phyloP scores from a whole-genome alignment of 805 yeast species.

The Saccharomycopsis fibuligera region DNA sequence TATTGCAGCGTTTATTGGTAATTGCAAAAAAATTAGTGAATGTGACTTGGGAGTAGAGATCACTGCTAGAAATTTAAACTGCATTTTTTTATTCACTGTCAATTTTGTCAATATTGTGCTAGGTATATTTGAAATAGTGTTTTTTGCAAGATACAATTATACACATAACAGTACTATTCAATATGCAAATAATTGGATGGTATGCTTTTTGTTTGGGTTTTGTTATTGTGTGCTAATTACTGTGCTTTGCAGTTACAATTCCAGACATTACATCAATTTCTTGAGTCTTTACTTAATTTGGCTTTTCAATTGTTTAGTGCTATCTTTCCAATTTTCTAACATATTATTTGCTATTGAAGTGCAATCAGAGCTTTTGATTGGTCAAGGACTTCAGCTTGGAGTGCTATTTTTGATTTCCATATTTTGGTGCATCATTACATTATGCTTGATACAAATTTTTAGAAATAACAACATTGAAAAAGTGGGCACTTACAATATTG shows the following conservation, averaged over 20 bases:
- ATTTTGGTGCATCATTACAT: background rate
- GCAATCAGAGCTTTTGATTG: background rate
- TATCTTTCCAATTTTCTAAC: conserved; percentile 10
- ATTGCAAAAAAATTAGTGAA: conserved; percentile 4
- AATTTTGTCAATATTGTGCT: conserved; percentile 11
- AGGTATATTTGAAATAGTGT: conserved; percentile 11
- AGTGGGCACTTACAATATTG: conserved; percentile 7
- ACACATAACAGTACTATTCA: background rate
- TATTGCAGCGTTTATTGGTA: background rate
- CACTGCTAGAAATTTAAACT: background rate
- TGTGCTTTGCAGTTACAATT: conserved; percentile 6
- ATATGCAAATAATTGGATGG: conserved; percentile 7
- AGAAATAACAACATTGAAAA: conserved; percentile 9
- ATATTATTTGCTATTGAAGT: background rate
- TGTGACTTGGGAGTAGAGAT: conserved; percentile 5
- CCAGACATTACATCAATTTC: conserved; percentile 2
- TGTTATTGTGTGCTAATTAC: conserved; percentile 8
- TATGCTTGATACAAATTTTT: conserved; percentile 5
- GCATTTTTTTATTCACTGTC: conserved; percentile 2
- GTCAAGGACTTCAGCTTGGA: conserved; percentile 5
- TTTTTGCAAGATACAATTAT: conserved; percentile 1
- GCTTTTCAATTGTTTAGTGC: conserved; percentile 3
- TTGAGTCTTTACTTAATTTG: conserved; percentile 6
- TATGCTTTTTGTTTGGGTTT: conserved; percentile 11
- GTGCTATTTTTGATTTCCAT: conserved; percentile 3